A percentile compares a stretch with the other conserved stretches of the same genome.
Evolutionary conservation across 2,329 filamentous ascomycete genomes (phyloP).

Genomic region (Cladosporium sp.): DNA sequence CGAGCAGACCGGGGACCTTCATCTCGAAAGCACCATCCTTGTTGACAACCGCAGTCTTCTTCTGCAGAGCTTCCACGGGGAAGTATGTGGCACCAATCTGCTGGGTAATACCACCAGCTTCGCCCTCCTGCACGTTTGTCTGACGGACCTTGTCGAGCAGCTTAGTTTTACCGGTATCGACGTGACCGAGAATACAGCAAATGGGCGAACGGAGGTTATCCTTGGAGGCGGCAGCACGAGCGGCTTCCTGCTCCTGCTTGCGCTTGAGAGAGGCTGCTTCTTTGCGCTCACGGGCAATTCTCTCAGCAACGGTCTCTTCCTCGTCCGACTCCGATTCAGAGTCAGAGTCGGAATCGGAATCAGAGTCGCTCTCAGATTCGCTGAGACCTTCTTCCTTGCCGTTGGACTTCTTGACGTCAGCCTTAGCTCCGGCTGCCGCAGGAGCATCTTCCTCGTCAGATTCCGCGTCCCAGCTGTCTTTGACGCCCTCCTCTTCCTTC

Average conservation of each 20-base stretch:
- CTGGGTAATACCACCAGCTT: slow-evolving; percentile 98
- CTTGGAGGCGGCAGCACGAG: slow-evolving; percentile 84
- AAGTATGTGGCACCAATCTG: slow-evolving; percentile 99
- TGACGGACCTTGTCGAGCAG: slow-evolving; percentile 96
- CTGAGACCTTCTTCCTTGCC: slow-evolving; percentile 41
- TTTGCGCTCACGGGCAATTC: slow-evolving; percentile 75
- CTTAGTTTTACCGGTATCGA: slow-evolving; percentile 99
- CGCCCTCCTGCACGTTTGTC: slow-evolving; percentile 97
- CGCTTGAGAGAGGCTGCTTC: slow-evolving; percentile 85
- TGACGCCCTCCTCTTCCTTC: slow-evolving; percentile 73
- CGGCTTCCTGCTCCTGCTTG: slow-evolving; percentile 87
- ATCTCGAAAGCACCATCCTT: slow-evolving; percentile 86
- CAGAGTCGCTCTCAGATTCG: slow-evolving; percentile 48
- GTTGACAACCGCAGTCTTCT: slow-evolving; percentile 94
- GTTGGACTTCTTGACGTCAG: slow-evolving; percentile 30
- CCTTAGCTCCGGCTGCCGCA: slow-evolving; percentile 27
- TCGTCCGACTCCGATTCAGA: slow-evolving; percentile 58
- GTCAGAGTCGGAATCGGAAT: slow-evolving; percentile 59
- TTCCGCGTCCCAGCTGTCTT: slow-evolving; percentile 93
- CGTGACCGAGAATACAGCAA: slow-evolving; percentile 99
- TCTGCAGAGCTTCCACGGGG: slow-evolving; percentile 85
- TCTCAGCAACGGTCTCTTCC: slow-evolving; percentile 69
- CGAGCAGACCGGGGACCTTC: slow-evolving; percentile 93
- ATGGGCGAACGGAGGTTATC: slow-evolving; percentile 96
- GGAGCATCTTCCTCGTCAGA: slow-evolving; percentile 60